Base-by-base conservation (phyloP, 2,329 filamentous ascomycete species). In the Trichoderma harzianum region DNA sequence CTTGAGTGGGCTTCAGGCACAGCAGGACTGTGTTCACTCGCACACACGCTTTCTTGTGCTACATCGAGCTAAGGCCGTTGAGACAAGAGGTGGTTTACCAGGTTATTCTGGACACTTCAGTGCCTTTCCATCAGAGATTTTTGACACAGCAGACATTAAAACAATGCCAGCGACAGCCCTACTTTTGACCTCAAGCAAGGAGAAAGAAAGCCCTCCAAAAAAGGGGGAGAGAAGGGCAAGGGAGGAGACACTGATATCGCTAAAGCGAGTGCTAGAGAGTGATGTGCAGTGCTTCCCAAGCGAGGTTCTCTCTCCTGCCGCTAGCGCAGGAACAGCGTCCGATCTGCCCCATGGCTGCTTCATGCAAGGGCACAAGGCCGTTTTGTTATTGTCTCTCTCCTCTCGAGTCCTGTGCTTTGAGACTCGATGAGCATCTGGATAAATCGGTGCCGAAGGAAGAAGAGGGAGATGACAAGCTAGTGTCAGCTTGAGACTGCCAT, bases 251-350 rank as follows among this genome's bases (percentile, higher is more conserved):
- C 24, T 43, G 66, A 51, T 32, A 69, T 47, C 66, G 39, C 66
- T 51, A 60, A 21, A 36, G 43, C 67, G 21, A 36, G 16, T 62
- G 55, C 57, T 69, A 51, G 57, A 70, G 39, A 63, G 43, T 61
- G 67, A 70, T 63, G 67, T 69, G 66, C 66, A 39, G 53, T 61
- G 61, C 62, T 36, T 66, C 62, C 61, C 61, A 71, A 64, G 39
- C 69, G 53, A 71, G 30, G 16, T 21, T 57, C 53, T 39, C 32
- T 62, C 53, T 43, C 30, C 32, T 61, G 34, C 39, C 63, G 61
- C 70, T 72, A 71, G 69, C 36, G 69, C 69, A 71, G 69, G 70
- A 68, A 72, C 63, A 71, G 10, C 63, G 24, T 60, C 39, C 43
- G 63, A 72, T 72, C 70, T 72, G 24, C 63, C 11, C 55, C 65